Evolutionary conservation across 2,329 filamentous ascomycete genomes (phyloP).

Genomic region (Alternaria ventricosa): DNA sequence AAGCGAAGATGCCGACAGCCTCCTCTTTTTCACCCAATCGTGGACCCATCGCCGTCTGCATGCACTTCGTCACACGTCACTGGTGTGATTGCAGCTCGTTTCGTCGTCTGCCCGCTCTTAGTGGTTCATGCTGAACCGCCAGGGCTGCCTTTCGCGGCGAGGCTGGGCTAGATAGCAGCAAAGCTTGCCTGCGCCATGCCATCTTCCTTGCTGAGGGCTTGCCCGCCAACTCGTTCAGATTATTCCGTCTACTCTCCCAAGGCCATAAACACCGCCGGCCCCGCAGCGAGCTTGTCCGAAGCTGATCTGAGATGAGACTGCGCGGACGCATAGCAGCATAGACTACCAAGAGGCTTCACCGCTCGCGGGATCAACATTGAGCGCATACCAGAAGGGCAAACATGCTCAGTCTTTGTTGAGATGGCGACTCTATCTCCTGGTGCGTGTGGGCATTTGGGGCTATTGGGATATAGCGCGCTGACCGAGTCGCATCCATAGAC

Average conservation of each 20-base stretch:
- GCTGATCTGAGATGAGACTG: slow-evolving; percentile 11
- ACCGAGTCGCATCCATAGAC: slow-evolving; percentile 36
- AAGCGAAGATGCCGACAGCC: background rate
- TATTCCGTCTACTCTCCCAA: background rate
- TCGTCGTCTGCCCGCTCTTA: slow-evolving; percentile 12
- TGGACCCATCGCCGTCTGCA: slow-evolving; percentile 11
- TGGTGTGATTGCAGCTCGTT: slow-evolving; percentile 7
- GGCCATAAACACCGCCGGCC: background rate
- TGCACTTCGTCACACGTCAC: slow-evolving; percentile 22
- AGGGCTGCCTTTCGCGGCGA: slow-evolving; percentile 18
- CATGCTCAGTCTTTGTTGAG: slow-evolving; percentile 16
- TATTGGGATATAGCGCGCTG: slow-evolving; percentile 22
- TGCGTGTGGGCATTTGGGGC: slow-evolving; percentile 18
- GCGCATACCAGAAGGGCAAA: slow-evolving; percentile 14
- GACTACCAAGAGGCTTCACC: slow-evolving; percentile 8
- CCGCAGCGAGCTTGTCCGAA: background rate
- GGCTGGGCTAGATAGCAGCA: slow-evolving; percentile 5
- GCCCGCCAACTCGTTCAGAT: background rate
- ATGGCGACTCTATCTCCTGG: slow-evolving; percentile 38
- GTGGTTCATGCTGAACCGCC: slow-evolving; percentile 21
- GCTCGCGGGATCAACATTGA: slow-evolving; percentile 1
- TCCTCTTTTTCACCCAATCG: slow-evolving; percentile 4
- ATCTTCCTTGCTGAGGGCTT: slow-evolving; percentile 4
- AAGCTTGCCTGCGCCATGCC: slow-evolving; percentile 9
- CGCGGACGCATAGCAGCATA: slow-evolving; percentile 4